A percentile compares a stretch with the other conserved stretches of the same genome.
Evolutionary conservation across 495 filamentous ascomycete genomes (phyloP).

Genomic region (Zalerion maritima): DNA sequence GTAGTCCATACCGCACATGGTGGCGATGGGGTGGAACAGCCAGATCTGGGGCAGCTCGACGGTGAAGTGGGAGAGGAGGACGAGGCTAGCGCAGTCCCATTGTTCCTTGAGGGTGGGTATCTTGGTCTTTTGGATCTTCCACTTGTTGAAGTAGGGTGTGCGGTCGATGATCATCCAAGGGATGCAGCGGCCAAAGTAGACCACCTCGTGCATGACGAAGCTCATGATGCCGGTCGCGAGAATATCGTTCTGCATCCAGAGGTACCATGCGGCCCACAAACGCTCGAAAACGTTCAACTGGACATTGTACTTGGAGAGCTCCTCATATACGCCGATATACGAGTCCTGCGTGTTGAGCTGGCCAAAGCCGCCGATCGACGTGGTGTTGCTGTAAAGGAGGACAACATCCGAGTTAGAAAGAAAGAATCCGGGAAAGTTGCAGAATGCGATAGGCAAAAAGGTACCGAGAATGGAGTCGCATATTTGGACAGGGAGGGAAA

Average conservation of each 20-base stretch:
- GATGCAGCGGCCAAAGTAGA: constrained; percentile 86
- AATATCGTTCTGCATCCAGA: constrained; percentile 96
- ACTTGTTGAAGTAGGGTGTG: constrained; percentile 74
- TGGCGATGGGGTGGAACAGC: constrained; percentile 97
- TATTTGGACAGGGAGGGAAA: no score
- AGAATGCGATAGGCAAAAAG: no score
- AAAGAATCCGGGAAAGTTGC: no score
- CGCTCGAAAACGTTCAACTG: constrained; percentile 72
- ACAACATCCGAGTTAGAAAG: no score
- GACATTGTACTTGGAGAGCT: constrained; percentile 75
- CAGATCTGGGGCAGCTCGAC: constrained; percentile 97
- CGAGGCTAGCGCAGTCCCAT: constrained; percentile 83
- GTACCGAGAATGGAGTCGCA: no score
- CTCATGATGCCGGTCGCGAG: constrained; percentile 95
- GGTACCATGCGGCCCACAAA: constrained; percentile 84
- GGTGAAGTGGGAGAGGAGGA: constrained; percentile 86
- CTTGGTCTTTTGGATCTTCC: constrained; percentile 89
- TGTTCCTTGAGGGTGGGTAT: constrained; percentile 80
- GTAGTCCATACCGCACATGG: constrained; percentile 78
- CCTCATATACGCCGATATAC: constrained; percentile 73
- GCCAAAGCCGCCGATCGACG: constrained; percentile 31
- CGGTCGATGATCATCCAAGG: constrained; percentile 90
- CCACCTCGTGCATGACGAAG: constrained; percentile 82
- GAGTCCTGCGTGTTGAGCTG: constrained; percentile 38
- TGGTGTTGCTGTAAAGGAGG: constrained; percentile 37